Evolutionary conservation across 148 eudicot genomes (phyloP).

Genomic region (Fagopyrum homotropicum): DNA sequence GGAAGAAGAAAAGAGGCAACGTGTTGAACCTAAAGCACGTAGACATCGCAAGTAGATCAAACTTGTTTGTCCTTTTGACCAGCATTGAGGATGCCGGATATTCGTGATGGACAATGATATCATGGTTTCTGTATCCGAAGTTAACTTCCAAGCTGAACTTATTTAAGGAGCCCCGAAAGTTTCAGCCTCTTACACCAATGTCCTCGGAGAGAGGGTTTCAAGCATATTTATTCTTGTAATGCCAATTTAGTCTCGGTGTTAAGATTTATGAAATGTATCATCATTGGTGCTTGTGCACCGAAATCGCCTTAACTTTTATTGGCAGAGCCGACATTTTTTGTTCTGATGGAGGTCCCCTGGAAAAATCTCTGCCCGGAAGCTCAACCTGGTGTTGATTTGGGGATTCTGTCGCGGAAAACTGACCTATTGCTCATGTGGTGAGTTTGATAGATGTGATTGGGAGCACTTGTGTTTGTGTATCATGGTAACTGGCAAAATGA

Average conservation of each 20-base stretch:
- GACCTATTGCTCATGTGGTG: background rate
- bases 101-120: background rate
- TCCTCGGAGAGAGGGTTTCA: background rate
- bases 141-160: background rate
- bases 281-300: background rate
- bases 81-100: background rate
- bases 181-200: background rate
- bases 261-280: constrained; percentile 2
- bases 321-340: background rate
- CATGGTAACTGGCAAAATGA: background rate
- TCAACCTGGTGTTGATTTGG: background rate
- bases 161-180: background rate
- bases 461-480: background rate
- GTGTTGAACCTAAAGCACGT: constrained; percentile 77
- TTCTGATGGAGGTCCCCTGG: background rate
- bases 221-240: background rate
- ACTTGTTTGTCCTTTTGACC: background rate
- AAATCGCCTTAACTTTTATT: background rate
- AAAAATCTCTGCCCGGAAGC: background rate
- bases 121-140: constrained; percentile 9
- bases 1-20: constrained; percentile 96
- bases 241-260: background rate
- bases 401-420: too few relatives aligned
- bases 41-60: constrained; percentile 66
- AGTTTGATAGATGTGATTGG: constrained; percentile 3